These are phyloP conservation scores for Cardamine occulta DNA, from an alignment of 345 rosid genomes.

Conservation along the genomic window DNA sequence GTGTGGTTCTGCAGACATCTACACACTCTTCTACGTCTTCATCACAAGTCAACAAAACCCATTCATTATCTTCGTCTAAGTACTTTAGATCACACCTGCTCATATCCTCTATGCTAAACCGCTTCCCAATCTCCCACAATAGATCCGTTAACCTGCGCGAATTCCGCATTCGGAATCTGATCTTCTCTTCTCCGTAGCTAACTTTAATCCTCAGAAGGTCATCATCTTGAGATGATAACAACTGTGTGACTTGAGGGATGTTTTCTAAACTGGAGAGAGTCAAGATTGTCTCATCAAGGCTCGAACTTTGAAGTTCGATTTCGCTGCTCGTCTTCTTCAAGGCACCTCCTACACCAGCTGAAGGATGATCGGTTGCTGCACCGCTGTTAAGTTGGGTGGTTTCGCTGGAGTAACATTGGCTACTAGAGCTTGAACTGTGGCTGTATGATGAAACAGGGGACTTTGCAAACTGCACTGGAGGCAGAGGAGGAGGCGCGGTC, in stretches of 20 bases:
- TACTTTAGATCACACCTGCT: constrained; percentile 71
- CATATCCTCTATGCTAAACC: constrained; percentile 68
- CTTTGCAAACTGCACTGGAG: constrained; percentile 37
- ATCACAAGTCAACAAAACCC: constrained; percentile 89
- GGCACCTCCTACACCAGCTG: constrained; percentile 21
- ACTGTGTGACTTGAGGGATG: constrained; percentile 33
- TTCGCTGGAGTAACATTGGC: constrained; percentile 75
- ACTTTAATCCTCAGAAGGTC: constrained; percentile 69
- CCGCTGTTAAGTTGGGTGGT: constrained; percentile 51
- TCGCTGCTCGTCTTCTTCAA: constrained; percentile 54
- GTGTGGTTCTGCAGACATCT: constrained; percentile 59
- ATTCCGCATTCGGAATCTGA: constrained; percentile 63
- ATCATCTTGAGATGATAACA: constrained; percentile 48
- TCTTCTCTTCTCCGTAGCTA: constrained; percentile 63
- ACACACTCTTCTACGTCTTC: constrained; percentile 89
- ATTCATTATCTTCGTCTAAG: constrained; percentile 92
- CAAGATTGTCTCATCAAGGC: constrained; percentile 49
- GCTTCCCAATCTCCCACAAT: constrained; percentile 65
- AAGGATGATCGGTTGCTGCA: constrained; percentile 28
- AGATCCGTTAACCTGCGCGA: constrained; percentile 57
- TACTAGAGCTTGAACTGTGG: constrained; percentile 77
- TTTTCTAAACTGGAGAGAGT: constrained; percentile 45
- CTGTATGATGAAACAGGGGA: constrained; percentile 77
- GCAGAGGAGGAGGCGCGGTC: constrained; percentile 11
- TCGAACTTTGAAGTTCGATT: constrained; percentile 53